These are phyloP conservation scores for Cinnamomum micranthum DNA, from an alignment of 164 flowering plant genomes.

Conservation along the genomic window DNA sequence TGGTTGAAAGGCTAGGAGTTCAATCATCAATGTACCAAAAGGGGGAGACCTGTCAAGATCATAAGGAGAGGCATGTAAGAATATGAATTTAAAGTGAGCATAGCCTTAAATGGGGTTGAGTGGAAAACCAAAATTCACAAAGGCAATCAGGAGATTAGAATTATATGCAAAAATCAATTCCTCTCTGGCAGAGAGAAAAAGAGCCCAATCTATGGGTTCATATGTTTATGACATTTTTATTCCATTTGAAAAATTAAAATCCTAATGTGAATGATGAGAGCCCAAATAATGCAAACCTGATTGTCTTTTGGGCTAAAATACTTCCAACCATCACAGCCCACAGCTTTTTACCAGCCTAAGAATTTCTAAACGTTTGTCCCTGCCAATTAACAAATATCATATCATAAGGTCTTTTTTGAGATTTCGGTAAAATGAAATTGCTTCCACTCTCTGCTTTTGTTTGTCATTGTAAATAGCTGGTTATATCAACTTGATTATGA, in stretches of 20 bases:
- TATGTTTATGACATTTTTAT: neutral
- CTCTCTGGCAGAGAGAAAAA: neutral
- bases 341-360: too few relatives aligned
- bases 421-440: neutral
- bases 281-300: neutral
- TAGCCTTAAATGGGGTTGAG: too few relatives aligned
- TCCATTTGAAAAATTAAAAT: neutral
- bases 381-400: neutral
- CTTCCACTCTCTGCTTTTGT: neutral
- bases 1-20: too few relatives aligned
- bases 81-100: too few relatives aligned
- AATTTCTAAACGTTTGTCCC: neutral
- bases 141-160: too few relatives aligned
- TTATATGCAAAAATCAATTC: too few relatives aligned
- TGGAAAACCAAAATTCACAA: too few relatives aligned
- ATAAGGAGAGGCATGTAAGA: too few relatives aligned
- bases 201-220: too few relatives aligned
- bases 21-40: too few relatives aligned
- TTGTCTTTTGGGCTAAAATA: slow-evolving; percentile 1
- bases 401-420: neutral
- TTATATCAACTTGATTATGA: neutral
- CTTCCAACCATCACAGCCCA: neutral
- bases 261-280: neutral
- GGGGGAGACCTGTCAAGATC: too few relatives aligned
- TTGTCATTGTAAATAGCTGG: neutral